These are phyloP conservation scores for Escovopsis sp. DNA, from an alignment of 2,329 filamentous ascomycete species.

Conservation along the genomic window DNA sequence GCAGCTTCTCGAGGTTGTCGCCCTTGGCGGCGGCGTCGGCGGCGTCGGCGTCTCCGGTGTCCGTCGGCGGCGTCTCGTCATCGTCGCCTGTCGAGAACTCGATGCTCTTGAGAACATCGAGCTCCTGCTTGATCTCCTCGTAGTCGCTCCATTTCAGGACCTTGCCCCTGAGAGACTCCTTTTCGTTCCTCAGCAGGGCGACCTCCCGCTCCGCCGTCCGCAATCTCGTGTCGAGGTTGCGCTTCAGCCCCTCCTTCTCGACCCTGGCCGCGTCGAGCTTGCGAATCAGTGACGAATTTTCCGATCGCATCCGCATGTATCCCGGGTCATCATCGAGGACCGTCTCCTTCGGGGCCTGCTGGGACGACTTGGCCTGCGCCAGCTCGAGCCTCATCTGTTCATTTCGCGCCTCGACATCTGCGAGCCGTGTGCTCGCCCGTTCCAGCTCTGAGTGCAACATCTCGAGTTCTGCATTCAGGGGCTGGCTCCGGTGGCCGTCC, in stretches of 20 bases:
- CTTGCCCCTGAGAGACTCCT: conserved; percentile 64
- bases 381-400: conserved; percentile 84
- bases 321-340: conserved; percentile 76
- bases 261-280: conserved; percentile 73
- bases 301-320: conserved; percentile 76
- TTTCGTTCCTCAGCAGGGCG: conserved; percentile 59
- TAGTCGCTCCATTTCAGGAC: conserved; percentile 87
- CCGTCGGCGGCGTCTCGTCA: conserved; percentile 43
- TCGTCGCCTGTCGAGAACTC: conserved; percentile 89
- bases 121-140: conserved; percentile 87
- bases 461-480: conserved; percentile 80
- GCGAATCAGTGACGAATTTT: conserved; percentile 81
- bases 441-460: conserved; percentile 87
- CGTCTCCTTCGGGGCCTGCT: conserved; percentile 42
- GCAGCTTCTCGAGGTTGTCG: conserved; percentile 77
- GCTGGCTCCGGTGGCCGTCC: conserved; percentile 42
- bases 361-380: conserved; percentile 64
- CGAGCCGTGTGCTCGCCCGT: conserved; percentile 69
- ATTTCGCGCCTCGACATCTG: conserved; percentile 85
- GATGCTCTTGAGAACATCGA: conserved; percentile 94
- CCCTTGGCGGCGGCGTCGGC: conserved; percentile 33
- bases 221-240: conserved; percentile 58
- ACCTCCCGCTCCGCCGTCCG: conserved; percentile 69
- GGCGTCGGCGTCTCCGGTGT: too few relatives aligned
- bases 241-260: conserved; percentile 68